These are phyloP conservation scores for Salix brachista DNA, from an alignment of 345 rosid genomes.

Conservation along the genomic window DNA sequence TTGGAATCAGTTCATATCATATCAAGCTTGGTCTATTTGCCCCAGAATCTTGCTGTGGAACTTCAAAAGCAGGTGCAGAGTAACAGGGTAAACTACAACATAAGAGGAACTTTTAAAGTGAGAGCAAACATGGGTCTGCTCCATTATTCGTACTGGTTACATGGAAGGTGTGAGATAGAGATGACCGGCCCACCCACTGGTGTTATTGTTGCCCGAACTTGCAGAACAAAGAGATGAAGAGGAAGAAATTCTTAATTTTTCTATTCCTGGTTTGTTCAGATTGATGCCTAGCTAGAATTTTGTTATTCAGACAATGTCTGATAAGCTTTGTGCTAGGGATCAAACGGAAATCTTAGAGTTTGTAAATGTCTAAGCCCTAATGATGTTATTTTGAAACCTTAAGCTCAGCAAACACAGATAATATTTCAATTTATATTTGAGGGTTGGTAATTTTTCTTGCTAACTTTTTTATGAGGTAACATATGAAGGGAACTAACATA, in stretches of 20 bases:
- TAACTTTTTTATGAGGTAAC: background rate
- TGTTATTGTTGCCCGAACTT: slow-evolving; percentile 46
- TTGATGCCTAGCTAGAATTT: slow-evolving; percentile 7
- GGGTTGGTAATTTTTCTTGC: background rate
- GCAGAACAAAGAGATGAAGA: slow-evolving; percentile 58
- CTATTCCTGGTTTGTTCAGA: slow-evolving; percentile 7
- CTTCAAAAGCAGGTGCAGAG: slow-evolving; percentile 64
- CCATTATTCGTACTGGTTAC: slow-evolving; percentile 73
- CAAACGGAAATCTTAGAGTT: background rate
- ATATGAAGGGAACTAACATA: background rate
- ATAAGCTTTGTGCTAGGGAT: background rate
- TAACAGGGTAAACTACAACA: slow-evolving; percentile 53
- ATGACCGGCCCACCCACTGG: slow-evolving; percentile 81
- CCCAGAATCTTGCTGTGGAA: slow-evolving; percentile 48
- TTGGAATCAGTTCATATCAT: slow-evolving; percentile 53
- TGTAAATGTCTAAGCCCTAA: background rate
- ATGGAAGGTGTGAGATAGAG: slow-evolving; percentile 60
- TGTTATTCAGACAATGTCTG: background rate
- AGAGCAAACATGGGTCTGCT: slow-evolving; percentile 63
- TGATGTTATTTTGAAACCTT: slow-evolving; percentile 1
- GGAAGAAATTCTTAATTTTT: slow-evolving; percentile 1
- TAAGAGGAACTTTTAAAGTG: slow-evolving; percentile 64
- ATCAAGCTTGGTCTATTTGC: slow-evolving; percentile 76
- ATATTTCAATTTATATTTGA: background rate
- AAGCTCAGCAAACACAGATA: background rate